Conservation (phyloP, 306 rosid genomes). For the Macrotyloma uniflorum region DNA sequence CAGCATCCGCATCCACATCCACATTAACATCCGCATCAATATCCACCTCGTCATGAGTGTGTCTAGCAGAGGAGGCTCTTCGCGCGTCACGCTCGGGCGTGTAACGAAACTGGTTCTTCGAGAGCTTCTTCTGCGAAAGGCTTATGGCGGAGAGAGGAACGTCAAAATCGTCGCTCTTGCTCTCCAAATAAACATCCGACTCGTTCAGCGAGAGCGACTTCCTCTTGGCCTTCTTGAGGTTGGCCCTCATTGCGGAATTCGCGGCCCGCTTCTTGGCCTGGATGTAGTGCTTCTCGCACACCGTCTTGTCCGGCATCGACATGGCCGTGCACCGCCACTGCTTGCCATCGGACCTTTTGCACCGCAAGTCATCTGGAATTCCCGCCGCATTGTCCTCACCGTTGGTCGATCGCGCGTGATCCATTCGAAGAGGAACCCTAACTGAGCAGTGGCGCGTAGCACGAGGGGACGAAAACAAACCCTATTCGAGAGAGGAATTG, state of each 20-base stretch:
- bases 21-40: constrained; percentile 22
- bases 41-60: constrained; percentile 32
- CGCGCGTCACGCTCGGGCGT: constrained; percentile 45
- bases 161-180: constrained; percentile 79
- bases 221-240: constrained; percentile 84
- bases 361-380: constrained; percentile 91
- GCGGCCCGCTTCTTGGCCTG: constrained; percentile 99
- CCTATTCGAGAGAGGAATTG: neutral
- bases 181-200: constrained; percentile 64
- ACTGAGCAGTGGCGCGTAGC: neutral
- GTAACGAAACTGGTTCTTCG: constrained; percentile 69
- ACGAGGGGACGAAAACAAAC: neutral
- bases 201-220: constrained; percentile 62
- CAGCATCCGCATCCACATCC: neutral
- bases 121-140: constrained; percentile 60
- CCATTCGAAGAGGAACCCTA: constrained; percentile 42
- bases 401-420: constrained; percentile 57
- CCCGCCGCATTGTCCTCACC: constrained; percentile 72
- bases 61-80: constrained; percentile 44
- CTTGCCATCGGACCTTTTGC: constrained; percentile 98
- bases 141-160: constrained; percentile 48
- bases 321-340: constrained; percentile 98
- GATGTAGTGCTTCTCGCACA: constrained; percentile 96
- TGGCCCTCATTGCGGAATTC: constrained; percentile 97
- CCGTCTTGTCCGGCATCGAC: constrained; percentile 99